These are phyloP conservation scores for Pseudovirgaria hyperparasitica DNA, from an alignment of 2,329 filamentous ascomycete genomes.

Conservation along the genomic window DNA sequence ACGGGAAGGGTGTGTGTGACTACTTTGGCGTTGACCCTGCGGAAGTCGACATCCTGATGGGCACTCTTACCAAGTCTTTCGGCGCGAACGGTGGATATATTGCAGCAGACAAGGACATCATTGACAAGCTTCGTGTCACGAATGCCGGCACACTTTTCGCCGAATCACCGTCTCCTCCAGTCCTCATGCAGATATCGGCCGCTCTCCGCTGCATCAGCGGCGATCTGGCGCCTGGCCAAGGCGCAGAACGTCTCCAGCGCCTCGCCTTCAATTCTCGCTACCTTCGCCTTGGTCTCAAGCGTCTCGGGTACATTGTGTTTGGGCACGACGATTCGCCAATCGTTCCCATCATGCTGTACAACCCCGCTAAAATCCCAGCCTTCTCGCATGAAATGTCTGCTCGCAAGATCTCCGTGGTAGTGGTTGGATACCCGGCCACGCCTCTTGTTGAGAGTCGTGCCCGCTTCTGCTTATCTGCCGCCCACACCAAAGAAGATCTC, in stretches of 20 bases:
- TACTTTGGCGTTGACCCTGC: constrained; percentile 85
- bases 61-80: constrained; percentile 95
- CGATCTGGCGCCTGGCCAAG: constrained; percentile 78
- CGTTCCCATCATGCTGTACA: constrained; percentile 86
- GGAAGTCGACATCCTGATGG: constrained; percentile 93
- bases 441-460: constrained; percentile 89
- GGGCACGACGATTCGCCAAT: constrained; percentile 97
- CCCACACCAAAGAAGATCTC: constrained; percentile 96
- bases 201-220: constrained; percentile 82
- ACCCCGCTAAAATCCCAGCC: constrained; percentile 97
- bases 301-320: constrained; percentile 91
- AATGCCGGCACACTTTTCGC: constrained; percentile 81
- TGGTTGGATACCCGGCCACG: constrained; percentile 93
- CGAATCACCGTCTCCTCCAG: constrained; percentile 75
- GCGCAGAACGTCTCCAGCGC: constrained; percentile 86
- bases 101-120: constrained; percentile 75
- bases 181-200: constrained; percentile 80
- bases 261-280: constrained; percentile 98
- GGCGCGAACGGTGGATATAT: constrained; percentile 96
- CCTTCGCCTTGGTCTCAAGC: constrained; percentile 92
- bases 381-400: constrained; percentile 98
- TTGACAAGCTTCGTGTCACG: constrained; percentile 76
- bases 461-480: constrained; percentile 88
- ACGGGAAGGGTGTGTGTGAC: constrained; percentile 86
- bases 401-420: constrained; percentile 93